phyloP scores from a whole-genome alignment of 768 basidiomycete species.

The Tricholoma terreum region DNA sequence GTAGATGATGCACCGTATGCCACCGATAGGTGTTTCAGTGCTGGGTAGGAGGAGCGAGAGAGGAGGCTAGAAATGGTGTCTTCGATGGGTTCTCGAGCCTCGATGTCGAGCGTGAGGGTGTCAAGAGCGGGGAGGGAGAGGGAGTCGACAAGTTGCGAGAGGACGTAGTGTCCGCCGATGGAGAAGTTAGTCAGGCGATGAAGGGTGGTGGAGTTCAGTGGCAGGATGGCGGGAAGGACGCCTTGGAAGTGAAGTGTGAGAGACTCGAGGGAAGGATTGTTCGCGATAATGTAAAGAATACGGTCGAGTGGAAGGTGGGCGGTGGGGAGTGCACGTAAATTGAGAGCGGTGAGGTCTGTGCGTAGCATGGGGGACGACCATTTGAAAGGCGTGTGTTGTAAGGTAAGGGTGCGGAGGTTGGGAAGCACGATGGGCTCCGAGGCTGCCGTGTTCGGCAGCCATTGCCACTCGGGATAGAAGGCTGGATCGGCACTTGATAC shows the following conservation, averaged over 20 bases:
- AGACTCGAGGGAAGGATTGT: slow-evolving; percentile 53
- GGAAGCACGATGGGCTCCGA: slow-evolving; percentile 37
- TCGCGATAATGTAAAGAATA: slow-evolving; percentile 59
- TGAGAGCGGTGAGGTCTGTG: slow-evolving; percentile 53
- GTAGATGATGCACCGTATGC: slow-evolving; percentile 46
- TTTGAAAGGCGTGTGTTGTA: slow-evolving; percentile 73
- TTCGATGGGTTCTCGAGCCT: slow-evolving; percentile 72
- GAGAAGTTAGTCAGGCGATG: slow-evolving; percentile 51
- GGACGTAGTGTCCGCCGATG: slow-evolving; percentile 65
- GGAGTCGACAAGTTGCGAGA: slow-evolving; percentile 58
- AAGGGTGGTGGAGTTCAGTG: slow-evolving; percentile 52
- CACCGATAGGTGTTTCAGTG: slow-evolving; percentile 57
- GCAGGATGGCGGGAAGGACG: slow-evolving; percentile 60
- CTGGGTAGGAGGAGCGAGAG: slow-evolving; percentile 55
- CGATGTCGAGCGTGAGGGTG: slow-evolving; percentile 65
- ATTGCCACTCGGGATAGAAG: slow-evolving; percentile 67
- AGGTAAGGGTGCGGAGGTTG: slow-evolving; percentile 53
- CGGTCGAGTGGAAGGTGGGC: slow-evolving; percentile 64
- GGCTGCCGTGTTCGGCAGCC: slow-evolving; percentile 58
- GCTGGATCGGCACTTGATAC: slow-evolving; percentile 67
- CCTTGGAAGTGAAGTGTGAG: slow-evolving; percentile 62
- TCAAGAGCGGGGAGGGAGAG: slow-evolving; percentile 57
- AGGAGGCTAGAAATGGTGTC: slow-evolving; percentile 64
- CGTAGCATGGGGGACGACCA: slow-evolving; percentile 74
- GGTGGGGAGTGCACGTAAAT: slow-evolving; percentile 63